A percentile compares a stretch with the other conserved stretches of the same genome.
Conservation (phyloP, 2,329 filamentous ascomycete genomes). For the Zymoseptoria brevis region DNA sequence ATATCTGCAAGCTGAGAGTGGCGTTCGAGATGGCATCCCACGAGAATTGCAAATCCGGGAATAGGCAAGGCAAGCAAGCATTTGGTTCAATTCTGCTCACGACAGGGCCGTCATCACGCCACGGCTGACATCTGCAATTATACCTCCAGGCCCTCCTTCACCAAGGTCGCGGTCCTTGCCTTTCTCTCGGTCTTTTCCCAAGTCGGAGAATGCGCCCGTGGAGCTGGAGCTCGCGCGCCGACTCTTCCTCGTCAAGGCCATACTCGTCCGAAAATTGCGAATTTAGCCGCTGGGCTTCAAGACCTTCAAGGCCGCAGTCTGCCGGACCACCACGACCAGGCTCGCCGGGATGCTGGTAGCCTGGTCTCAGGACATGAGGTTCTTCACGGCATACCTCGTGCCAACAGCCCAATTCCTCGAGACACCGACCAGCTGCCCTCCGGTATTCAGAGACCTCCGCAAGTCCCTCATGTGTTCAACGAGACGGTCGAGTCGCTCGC, state of each 20-base stretch:
- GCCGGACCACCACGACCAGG: background rate
- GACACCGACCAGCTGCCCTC: conserved; percentile 15
- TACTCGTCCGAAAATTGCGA: background rate
- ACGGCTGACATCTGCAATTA: background rate
- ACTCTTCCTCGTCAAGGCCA: background rate
- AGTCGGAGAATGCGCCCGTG: background rate
- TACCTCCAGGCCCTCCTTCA: background rate
- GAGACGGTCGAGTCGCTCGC: conserved; percentile 61
- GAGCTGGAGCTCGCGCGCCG: background rate
- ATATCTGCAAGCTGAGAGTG: no score
- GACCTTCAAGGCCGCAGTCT: background rate
- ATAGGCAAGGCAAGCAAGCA: background rate
- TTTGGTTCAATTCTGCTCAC: no score
- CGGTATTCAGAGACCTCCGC: conserved; percentile 63
- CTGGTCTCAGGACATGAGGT: background rate
- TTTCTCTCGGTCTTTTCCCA: background rate
- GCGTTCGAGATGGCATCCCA: no score
- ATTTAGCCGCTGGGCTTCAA: background rate
- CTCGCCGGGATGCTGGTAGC: background rate
- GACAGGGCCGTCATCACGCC: background rate
- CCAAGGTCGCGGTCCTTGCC: background rate
- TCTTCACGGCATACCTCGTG: background rate
- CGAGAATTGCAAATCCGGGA: no score
- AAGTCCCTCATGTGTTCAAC: conserved; percentile 66
- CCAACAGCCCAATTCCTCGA: background rate